Evolutionary conservation across 208 protist genomes (phyloP).

Genomic region (Acanthamoeba triangularis): DNA sequence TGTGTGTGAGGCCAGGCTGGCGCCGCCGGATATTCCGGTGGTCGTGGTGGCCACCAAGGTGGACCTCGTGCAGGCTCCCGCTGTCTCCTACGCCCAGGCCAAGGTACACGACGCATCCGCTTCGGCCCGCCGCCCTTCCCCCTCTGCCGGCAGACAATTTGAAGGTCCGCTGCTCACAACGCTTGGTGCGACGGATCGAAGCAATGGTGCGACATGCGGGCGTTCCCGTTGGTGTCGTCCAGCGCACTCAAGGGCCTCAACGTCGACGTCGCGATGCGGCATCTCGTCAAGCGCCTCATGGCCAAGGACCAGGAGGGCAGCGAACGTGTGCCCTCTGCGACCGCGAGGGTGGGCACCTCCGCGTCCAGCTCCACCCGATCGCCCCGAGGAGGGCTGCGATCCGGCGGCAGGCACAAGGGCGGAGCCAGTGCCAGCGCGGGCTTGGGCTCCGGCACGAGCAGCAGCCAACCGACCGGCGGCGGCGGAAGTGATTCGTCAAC

Average conservation of each 20-base stretch:
- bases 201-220: slow-evolving; percentile 9
- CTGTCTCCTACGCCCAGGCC: neutral
- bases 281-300: neutral
- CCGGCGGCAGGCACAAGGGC: neutral
- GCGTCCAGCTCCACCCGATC: too few species aligned
- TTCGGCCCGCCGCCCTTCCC: too few species aligned
- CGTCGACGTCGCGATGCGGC: neutral
- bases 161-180: neutral
- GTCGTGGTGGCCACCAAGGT: neutral
- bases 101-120: neutral
- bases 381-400: neutral
- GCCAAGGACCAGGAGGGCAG: neutral
- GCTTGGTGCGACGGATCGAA: neutral
- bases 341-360: neutral
- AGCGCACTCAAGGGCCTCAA: neutral
- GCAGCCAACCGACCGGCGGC: neutral
- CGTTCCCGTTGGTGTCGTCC: neutral
- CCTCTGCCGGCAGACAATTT: neutral
- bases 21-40: neutral
- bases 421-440: too few species aligned
- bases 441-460: neutral
- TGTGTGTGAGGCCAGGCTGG: neutral
- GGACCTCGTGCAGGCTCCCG: neutral
- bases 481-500: neutral
- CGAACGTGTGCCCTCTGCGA: neutral